Percentiles rank a stretch among this genome's conserved stretches.
Evolutionary conservation across 192 early-diverging fungal genomes (phyloP).

Genomic region (Phlyctochytrium planicorne): DNA sequence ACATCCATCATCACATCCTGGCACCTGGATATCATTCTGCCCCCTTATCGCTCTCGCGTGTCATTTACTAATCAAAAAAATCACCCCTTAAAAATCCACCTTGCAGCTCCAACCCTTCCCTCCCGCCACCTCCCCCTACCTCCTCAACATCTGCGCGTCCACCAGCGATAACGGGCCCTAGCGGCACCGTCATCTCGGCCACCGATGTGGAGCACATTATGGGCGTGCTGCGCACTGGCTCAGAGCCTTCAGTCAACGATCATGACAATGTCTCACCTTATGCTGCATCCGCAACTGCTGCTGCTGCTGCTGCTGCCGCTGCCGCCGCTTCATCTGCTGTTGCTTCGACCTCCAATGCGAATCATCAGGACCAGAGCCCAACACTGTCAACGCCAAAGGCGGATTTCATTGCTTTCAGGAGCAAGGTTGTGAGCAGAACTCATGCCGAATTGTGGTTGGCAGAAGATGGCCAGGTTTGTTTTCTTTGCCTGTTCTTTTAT

Average conservation of each 20-base stretch:
- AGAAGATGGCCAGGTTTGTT: conserved; percentile 47
- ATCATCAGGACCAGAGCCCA: background rate
- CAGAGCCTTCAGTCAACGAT: too few relatives aligned
- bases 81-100: background rate
- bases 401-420: conserved; percentile 46
- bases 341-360: background rate
- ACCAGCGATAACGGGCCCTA: background rate
- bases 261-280: background rate
- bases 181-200: background rate
- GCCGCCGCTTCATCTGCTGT: background rate
- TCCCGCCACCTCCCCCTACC: background rate
- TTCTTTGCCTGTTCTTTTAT: conserved; percentile 13
- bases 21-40: background rate
- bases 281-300: conserved; percentile 1
- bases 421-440: conserved; percentile 87
- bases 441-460: conserved; percentile 94
- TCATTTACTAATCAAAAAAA: background rate
- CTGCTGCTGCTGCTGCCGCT: background rate
- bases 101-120: background rate
- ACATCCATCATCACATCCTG: too few relatives aligned
- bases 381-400: background rate
- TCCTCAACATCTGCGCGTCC: background rate
- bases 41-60: background rate
- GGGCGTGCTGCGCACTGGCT: background rate
- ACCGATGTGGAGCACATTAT: background rate